phyloP scores from a whole-genome alignment of 2,329 filamentous ascomycete species.

The Calonectria hongkongensis region DNA sequence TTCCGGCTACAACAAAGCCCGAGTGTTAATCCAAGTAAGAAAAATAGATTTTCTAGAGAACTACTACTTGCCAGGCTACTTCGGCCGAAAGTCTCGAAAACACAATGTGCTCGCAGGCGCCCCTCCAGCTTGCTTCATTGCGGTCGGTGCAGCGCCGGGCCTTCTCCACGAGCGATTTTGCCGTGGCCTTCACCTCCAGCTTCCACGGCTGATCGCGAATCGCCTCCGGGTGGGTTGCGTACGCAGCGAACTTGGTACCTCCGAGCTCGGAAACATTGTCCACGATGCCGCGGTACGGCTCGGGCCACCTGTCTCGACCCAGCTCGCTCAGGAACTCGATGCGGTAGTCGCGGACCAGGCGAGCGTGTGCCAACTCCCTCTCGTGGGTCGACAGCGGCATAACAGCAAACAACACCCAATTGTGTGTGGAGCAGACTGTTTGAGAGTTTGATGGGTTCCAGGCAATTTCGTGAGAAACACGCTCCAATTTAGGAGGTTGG shows the following conservation, averaged over 20 bases:
- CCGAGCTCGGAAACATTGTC: conserved; percentile 6
- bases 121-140: conserved; percentile 9
- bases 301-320: conserved; percentile 7
- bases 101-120: conserved; percentile 17
- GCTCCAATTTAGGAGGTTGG: conserved; percentile 5
- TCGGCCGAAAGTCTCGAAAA: conserved; percentile 13
- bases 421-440: neutral
- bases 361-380: conserved; percentile 11
- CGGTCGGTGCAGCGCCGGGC: conserved; percentile 10
- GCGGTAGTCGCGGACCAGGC: conserved; percentile 8
- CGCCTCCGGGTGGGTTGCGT: conserved; percentile 1
- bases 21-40: neutral
- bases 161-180: conserved; percentile 9
- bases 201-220: conserved; percentile 13
- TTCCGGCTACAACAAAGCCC: neutral
- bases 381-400: conserved; percentile 8
- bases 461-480: neutral
- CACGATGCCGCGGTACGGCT: conserved; percentile 1
- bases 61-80: conserved; percentile 12
- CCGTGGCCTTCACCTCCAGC: conserved; percentile 2
- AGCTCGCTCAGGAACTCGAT: conserved; percentile 18
- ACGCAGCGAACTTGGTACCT: conserved; percentile 4
- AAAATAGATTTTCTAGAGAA: too few species aligned
- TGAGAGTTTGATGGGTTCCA: too few species aligned
- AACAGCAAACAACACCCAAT: neutral